A percentile compares a stretch with the other conserved stretches of the same genome.
Conservation (phyloP, 768 basidiomycete species). For the Leccinum pellstonianum region DNA sequence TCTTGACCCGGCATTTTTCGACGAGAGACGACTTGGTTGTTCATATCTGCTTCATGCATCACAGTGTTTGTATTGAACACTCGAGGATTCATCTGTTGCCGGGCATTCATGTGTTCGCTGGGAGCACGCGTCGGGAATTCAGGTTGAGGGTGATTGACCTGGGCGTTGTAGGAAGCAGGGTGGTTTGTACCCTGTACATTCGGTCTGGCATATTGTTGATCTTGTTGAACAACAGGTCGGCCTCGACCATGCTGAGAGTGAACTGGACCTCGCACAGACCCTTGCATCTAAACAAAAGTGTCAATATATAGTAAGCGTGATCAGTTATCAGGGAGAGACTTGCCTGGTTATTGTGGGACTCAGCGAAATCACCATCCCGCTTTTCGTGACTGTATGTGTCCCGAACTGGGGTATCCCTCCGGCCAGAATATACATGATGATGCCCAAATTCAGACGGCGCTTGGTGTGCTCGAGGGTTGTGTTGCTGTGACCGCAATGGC, state of each 20-base stretch:
- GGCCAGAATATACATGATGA: constrained; percentile 14
- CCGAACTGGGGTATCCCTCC: constrained; percentile 14
- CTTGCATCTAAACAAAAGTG: constrained; percentile 40
- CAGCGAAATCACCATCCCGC: constrained; percentile 38
- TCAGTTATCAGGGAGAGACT: constrained; percentile 26
- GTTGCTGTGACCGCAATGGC: constrained; percentile 43
- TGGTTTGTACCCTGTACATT: constrained; percentile 37
- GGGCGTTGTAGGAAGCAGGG: constrained; percentile 38
- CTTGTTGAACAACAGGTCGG: constrained; percentile 38
- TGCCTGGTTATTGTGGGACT: constrained; percentile 44
- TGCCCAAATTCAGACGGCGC: constrained; percentile 50
- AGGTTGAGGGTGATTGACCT: constrained; percentile 19
- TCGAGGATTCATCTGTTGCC: constrained; percentile 30
- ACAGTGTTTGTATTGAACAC: constrained; percentile 33
- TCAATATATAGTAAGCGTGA: constrained; percentile 20
- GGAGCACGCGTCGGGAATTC: constrained; percentile 37
- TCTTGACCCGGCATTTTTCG: constrained; percentile 47
- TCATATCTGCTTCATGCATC: constrained; percentile 35
- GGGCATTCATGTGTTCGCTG: constrained; percentile 38
- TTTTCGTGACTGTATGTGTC: constrained; percentile 43
- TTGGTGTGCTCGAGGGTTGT: constrained; percentile 36
- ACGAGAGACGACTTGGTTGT: constrained; percentile 28
- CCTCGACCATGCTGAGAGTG: constrained; percentile 38
- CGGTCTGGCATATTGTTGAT: constrained; percentile 44
- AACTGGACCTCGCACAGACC: constrained; percentile 42